Evolutionary conservation across 345 rosid genomes (phyloP).

Genomic region (Triadica sebifera): DNA sequence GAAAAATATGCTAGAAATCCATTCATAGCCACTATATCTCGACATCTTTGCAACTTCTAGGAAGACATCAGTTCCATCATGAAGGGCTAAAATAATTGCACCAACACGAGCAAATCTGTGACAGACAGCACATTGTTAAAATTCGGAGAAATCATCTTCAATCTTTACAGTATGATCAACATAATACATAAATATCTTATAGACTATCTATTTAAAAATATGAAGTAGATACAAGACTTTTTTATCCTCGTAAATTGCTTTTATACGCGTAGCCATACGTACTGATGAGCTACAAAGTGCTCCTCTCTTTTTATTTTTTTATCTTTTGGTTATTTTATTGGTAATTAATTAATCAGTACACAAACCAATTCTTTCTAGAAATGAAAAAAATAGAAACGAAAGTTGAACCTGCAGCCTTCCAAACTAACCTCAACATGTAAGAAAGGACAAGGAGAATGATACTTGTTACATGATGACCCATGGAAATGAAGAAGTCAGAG

Average conservation of each 20-base stretch:
- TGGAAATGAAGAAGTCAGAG: constrained; percentile 62
- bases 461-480: constrained; percentile 69
- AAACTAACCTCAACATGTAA: constrained; percentile 57
- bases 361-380: constrained; percentile 2
- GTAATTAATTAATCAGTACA: neutral
- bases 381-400: neutral
- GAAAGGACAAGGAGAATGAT: constrained; percentile 57
- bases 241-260: neutral
- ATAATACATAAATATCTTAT: neutral
- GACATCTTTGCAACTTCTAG: constrained; percentile 85
- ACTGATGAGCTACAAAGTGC: neutral
- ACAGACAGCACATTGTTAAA: constrained; percentile 13
- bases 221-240: neutral
- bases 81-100: constrained; percentile 62
- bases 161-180: neutral
- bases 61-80: constrained; percentile 71
- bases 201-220: neutral
- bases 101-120: constrained; percentile 74
- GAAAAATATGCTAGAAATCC: constrained; percentile 48
- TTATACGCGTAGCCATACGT: neutral
- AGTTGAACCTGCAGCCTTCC: neutral
- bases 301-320: neutral
- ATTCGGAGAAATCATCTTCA: constrained; percentile 2
- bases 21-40: constrained; percentile 68
- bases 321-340: neutral